phyloP scores from a whole-genome alignment of 805 yeast genomes.

The Myxozyma sirexii region DNA sequence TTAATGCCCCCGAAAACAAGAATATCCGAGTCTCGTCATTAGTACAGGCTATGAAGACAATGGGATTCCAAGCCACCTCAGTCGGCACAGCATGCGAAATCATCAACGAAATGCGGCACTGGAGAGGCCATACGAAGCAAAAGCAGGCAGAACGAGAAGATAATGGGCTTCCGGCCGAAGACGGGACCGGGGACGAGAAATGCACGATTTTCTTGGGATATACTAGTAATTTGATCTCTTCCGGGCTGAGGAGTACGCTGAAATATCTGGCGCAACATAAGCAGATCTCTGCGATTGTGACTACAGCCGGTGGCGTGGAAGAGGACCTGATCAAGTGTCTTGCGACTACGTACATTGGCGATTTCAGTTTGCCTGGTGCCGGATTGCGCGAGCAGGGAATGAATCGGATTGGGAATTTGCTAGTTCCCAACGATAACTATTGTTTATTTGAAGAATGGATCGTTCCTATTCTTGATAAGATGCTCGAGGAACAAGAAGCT shows the following conservation, averaged over 20 bases:
- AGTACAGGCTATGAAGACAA: conserved; percentile 78
- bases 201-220: conserved; percentile 94
- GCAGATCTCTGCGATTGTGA: conserved; percentile 91
- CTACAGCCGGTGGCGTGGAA: conserved; percentile 98
- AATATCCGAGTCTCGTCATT: conserved; percentile 80
- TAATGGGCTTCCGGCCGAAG: conserved; percentile 52
- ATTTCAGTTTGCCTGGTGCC: conserved; percentile 78
- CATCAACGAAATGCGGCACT: conserved; percentile 84
- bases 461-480: conserved; percentile 84
- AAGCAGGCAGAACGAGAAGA: conserved; percentile 63
- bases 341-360: conserved; percentile 96
- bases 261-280: conserved; percentile 89
- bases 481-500: conserved; percentile 84
- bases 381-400: conserved; percentile 89
- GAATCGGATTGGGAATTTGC: conserved; percentile 95
- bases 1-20: conserved; percentile 72
- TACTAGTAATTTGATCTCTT: conserved; percentile 92
- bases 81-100: conserved; percentile 88
- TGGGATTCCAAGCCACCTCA: conserved; percentile 97
- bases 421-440: conserved; percentile 97
- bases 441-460: conserved; percentile 99
- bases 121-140: conserved; percentile 70
- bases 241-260: conserved; percentile 90
- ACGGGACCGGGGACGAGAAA: conserved; percentile 50
- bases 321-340: conserved; percentile 95